These are phyloP conservation scores for Apiospora phragmitis DNA, from an alignment of 2,329 filamentous ascomycete genomes.

Conservation along the genomic window DNA sequence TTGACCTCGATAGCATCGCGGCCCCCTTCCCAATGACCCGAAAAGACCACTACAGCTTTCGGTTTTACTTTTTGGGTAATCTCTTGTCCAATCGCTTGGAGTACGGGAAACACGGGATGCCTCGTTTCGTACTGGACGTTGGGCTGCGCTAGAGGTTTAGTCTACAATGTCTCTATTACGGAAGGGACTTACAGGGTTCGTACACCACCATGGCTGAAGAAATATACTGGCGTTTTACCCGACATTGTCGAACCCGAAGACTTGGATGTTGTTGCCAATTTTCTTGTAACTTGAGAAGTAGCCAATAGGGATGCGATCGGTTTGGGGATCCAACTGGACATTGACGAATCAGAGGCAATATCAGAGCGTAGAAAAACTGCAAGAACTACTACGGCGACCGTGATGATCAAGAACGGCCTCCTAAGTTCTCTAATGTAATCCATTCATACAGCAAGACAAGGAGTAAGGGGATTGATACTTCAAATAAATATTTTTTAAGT, in stretches of 20 bases:
- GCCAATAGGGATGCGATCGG: constrained; percentile 18
- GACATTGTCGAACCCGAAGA: constrained; percentile 23
- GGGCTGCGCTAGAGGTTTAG: constrained; percentile 41
- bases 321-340: constrained; percentile 21
- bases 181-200: constrained; percentile 21
- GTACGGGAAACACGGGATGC: constrained; percentile 66
- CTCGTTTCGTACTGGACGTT: constrained; percentile 67
- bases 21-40: constrained; percentile 63
- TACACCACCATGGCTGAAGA: constrained; percentile 52
- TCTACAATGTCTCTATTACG: neutral
- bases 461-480: neutral
- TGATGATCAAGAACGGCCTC: constrained; percentile 20
- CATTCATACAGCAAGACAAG: neutral
- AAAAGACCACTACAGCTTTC: constrained; percentile 64
- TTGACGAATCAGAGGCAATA: constrained; percentile 16
- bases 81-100: constrained; percentile 57
- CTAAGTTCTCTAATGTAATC: neutral
- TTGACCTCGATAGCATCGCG: constrained; percentile 55
- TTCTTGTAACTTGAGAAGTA: constrained; percentile 6
- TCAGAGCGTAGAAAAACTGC: constrained; percentile 25
- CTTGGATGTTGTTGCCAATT: neutral
- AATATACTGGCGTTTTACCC: constrained; percentile 44
- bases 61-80: constrained; percentile 62
- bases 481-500: neutral
- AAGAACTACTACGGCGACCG: constrained; percentile 20